Conservation (phyloP, 306 rosid genomes). For the Lablab purpureus region DNA sequence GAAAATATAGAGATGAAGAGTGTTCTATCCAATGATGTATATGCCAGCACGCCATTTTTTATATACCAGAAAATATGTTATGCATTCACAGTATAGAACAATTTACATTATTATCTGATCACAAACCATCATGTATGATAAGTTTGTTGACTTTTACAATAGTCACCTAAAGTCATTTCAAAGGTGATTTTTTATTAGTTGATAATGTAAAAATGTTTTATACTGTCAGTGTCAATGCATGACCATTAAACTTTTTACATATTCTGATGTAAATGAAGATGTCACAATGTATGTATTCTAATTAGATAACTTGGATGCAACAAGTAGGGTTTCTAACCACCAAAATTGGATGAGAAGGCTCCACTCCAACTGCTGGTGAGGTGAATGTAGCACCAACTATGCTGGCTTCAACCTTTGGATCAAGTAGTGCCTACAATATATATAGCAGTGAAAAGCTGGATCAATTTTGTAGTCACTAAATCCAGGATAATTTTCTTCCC, state of each 20-base stretch:
- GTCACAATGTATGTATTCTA: not conserved
- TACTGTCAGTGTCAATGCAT: too few relatives aligned
- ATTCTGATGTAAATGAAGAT: not conserved
- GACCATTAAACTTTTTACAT: too few relatives aligned
- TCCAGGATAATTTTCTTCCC: not conserved
- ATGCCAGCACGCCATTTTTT: not conserved
- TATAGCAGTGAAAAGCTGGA: not conserved
- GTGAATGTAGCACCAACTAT: slow-evolving; percentile 77
- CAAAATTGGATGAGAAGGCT: slow-evolving; percentile 77
- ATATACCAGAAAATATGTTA: not conserved
- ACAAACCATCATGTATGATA: too few relatives aligned
- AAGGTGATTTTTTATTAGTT: too few relatives aligned
- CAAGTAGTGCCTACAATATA: slow-evolving; percentile 74
- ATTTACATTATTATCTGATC: too few relatives aligned
- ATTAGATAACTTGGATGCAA: not conserved
- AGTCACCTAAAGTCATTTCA: not conserved
- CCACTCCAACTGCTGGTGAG: slow-evolving; percentile 94
- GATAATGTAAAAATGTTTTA: too few relatives aligned
- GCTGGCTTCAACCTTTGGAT: slow-evolving; percentile 68
- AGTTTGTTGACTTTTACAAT: too few relatives aligned
- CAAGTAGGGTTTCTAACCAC: slow-evolving; percentile 56
- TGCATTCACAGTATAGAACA: too few relatives aligned
- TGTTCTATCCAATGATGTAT: not conserved
- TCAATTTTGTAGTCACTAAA: not conserved
- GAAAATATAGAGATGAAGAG: slow-evolving; percentile 13